Percentiles rank a stretch among this genome's conserved stretches.
phyloP scores from a whole-genome alignment of 2,329 filamentous ascomycete species.

The Paecilomyces variotii region DNA sequence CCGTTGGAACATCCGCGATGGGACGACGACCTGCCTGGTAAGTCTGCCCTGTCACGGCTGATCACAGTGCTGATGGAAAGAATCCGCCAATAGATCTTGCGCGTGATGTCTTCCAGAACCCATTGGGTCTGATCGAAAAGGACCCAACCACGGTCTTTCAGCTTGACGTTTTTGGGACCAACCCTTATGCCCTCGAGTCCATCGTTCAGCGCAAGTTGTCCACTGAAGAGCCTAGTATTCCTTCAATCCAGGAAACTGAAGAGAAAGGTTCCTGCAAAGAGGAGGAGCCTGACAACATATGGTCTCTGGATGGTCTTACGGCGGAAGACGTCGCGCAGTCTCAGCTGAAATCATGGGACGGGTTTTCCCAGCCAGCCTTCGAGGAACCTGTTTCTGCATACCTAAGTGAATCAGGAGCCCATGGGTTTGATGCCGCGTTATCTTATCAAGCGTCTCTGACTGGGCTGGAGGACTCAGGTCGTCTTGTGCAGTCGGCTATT shows the following conservation, averaged over 20 bases:
- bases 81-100: constrained; percentile 14
- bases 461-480: constrained; percentile 15
- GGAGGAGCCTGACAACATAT: constrained; percentile 23
- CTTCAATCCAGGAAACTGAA: constrained; percentile 13
- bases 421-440: constrained; percentile 33
- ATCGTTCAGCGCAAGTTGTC: constrained; percentile 12
- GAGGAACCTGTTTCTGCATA: constrained; percentile 30
- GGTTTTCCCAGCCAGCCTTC: constrained; percentile 24
- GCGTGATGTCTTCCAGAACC: constrained; percentile 16
- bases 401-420: constrained; percentile 35
- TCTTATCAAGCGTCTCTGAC: constrained; percentile 16
- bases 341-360: constrained; percentile 35
- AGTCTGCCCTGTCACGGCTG: constrained; percentile 2
- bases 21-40: constrained; percentile 28
- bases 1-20: constrained; percentile 28
- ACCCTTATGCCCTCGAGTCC: constrained; percentile 12
- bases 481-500: constrained; percentile 27
- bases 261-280: constrained; percentile 10
- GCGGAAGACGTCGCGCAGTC: constrained; percentile 6
- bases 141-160: constrained; percentile 21
- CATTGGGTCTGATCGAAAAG: constrained; percentile 13
- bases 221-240: constrained; percentile 13
- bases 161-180: constrained; percentile 24
- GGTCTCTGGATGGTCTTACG: constrained; percentile 22
- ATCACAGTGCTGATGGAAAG: background rate